Evolutionary conservation across 75 land plant species (phyloP).

Genomic region (Sequoia sempervirens): DNA sequence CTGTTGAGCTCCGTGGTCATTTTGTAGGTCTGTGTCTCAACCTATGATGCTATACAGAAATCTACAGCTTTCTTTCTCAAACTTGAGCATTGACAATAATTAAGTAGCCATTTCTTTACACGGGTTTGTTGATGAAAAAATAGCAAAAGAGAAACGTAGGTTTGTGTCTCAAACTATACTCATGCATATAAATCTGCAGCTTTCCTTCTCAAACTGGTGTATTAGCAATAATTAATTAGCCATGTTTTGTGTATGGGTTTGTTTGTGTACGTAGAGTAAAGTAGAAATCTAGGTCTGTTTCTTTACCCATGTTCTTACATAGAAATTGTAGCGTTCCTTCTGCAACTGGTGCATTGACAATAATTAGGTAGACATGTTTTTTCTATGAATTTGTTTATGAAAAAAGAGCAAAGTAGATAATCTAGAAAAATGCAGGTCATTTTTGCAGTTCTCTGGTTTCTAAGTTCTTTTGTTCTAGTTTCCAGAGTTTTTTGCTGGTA

Average conservation of each 20-base stretch:
- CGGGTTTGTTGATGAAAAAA: not conserved
- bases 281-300: slow-evolving; percentile 43
- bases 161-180: slow-evolving; percentile 13
- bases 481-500: not conserved
- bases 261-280: not conserved
- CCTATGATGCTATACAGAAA: not conserved
- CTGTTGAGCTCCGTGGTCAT: slow-evolving; percentile 79
- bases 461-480: not conserved
- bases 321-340: not conserved
- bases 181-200: not conserved
- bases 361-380: not conserved
- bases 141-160: slow-evolving; percentile 32
- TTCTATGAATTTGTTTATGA: not conserved
- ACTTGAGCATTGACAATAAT: not conserved
- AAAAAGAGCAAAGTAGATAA: not conserved
- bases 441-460: not conserved
- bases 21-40: slow-evolving; percentile 62
- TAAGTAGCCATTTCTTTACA: not conserved
- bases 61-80: not conserved
- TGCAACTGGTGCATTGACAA: not conserved
- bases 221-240: not conserved
- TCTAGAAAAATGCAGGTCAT: not conserved
- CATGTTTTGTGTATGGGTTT: not conserved
- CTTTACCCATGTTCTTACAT: not conserved
- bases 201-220: not conserved